Percentiles rank a stretch among this genome's conserved stretches.
Conservation (phyloP, 2,329 filamentous ascomycete genomes). For the Aspergillus sp. region DNA sequence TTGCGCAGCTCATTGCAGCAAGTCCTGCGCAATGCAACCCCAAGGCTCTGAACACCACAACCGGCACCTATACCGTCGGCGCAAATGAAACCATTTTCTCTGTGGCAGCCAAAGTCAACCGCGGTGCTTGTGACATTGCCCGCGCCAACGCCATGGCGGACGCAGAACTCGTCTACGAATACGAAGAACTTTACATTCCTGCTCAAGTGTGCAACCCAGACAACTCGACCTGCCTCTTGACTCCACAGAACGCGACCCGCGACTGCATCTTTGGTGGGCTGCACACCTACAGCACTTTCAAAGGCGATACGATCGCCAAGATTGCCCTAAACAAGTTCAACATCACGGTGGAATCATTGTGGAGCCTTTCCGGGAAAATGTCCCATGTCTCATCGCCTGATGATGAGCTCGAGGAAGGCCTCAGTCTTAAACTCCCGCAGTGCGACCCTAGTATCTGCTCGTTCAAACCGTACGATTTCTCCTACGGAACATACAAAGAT, state of each 20-base stretch:
- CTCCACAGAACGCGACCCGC: constrained; percentile 1
- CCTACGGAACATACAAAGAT: constrained; percentile 10
- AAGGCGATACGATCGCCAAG: constrained; percentile 5
- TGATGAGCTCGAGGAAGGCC: neutral
- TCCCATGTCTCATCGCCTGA: neutral
- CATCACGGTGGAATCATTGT: constrained; percentile 2
- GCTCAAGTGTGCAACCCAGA: constrained; percentile 3
- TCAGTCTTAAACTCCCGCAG: constrained; percentile 7
- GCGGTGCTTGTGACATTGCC: constrained; percentile 4
- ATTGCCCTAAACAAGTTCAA: constrained; percentile 6
- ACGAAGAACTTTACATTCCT: constrained; percentile 2
- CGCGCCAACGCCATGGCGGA: constrained; percentile 4
- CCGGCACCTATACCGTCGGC: neutral
- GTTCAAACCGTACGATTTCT: constrained; percentile 5
- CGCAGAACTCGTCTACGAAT: constrained; percentile 1
- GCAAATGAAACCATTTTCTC: constrained; percentile 6
- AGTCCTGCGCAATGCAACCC: no score
- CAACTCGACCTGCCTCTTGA: constrained; percentile 3
- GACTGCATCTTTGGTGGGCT: constrained; percentile 5
- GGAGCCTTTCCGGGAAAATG: neutral
- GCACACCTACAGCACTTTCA: constrained; percentile 5
- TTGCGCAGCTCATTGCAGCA: no score
- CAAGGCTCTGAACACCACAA: neutral
- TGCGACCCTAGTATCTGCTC: constrained; percentile 6
- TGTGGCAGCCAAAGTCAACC: constrained; percentile 2